Evolutionary conservation across 352 stramenopile genomes (phyloP).

Genomic region (Phytophthora lateralis): DNA sequence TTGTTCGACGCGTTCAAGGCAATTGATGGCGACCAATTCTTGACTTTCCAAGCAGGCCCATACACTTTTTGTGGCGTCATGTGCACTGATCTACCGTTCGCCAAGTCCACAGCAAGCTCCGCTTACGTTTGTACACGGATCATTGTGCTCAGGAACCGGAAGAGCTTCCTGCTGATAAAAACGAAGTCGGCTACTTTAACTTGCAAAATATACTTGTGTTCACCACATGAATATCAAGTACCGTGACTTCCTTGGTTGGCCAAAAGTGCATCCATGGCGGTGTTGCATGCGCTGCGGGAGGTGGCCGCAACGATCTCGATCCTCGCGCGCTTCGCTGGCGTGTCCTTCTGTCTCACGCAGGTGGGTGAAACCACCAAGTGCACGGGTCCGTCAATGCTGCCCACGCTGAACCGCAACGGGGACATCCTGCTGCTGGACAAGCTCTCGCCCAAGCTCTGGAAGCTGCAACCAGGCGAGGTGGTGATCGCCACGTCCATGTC

Average conservation of each 20-base stretch:
- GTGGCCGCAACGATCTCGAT: slow-evolving; percentile 56
- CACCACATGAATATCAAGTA: background rate
- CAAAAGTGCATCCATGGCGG: background rate
- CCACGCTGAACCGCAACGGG: slow-evolving; percentile 88
- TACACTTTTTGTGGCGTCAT: too few relatives aligned
- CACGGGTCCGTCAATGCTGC: slow-evolving; percentile 90
- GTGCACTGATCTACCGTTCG: too few relatives aligned
- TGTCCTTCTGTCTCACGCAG: slow-evolving; percentile 76
- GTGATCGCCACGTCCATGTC: slow-evolving; percentile 90
- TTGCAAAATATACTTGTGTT: background rate
- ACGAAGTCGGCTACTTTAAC: background rate
- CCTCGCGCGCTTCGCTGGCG: slow-evolving; percentile 79
- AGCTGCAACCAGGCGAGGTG: slow-evolving; percentile 78
- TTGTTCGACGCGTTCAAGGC: too few relatives aligned
- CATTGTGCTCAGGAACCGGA: too few relatives aligned
- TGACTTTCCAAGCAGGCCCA: too few relatives aligned
- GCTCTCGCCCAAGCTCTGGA: slow-evolving; percentile 70
- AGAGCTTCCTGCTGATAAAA: too few relatives aligned
- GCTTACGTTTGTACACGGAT: too few relatives aligned
- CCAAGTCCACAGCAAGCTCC: too few relatives aligned
- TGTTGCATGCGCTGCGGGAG: slow-evolving; percentile 39
- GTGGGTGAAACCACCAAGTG: slow-evolving; percentile 85
- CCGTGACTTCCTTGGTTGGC: background rate
- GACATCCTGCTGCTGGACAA: slow-evolving; percentile 92
- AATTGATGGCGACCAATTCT: too few relatives aligned